A percentile compares a stretch with the other conserved stretches of the same genome.
These are phyloP conservation scores for Pyracantha coccinea DNA, from an alignment of 331 rosid genomes.

Conservation along the genomic window DNA sequence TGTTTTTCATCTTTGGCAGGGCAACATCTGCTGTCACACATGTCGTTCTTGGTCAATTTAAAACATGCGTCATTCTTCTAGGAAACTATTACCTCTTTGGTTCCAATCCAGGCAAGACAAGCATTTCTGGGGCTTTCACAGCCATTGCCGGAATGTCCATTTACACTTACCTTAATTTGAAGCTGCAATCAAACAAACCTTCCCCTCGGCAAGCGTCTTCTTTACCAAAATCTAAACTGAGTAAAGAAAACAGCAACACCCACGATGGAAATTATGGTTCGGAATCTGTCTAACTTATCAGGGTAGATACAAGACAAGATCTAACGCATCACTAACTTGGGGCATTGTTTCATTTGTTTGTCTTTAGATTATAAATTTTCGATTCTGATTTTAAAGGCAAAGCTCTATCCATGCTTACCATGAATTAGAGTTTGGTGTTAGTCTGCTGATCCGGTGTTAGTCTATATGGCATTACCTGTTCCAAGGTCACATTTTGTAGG, in stretches of 20 bases:
- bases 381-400: neutral
- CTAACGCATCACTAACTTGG: constrained; percentile 6
- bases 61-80: constrained; percentile 84
- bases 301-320: neutral
- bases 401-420: neutral
- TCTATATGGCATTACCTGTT: neutral
- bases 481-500: neutral
- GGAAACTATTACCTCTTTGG: constrained; percentile 78
- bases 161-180: constrained; percentile 66
- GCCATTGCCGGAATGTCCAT: constrained; percentile 82
- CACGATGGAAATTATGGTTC: constrained; percentile 51
- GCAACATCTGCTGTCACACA: constrained; percentile 91
- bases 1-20: constrained; percentile 34
- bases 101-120: constrained; percentile 74
- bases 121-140: constrained; percentile 77
- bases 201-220: constrained; percentile 52
- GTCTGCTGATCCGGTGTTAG: neutral
- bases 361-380: neutral
- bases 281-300: constrained; percentile 59
- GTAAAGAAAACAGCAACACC: constrained; percentile 66
- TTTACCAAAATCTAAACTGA: constrained; percentile 58
- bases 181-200: constrained; percentile 41
- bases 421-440: neutral
- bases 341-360: constrained; percentile 2
- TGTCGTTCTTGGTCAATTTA: constrained; percentile 94